Base-by-base conservation (phyloP, 768 basidiomycete species). In the Tricholoma saponaceum region DNA sequence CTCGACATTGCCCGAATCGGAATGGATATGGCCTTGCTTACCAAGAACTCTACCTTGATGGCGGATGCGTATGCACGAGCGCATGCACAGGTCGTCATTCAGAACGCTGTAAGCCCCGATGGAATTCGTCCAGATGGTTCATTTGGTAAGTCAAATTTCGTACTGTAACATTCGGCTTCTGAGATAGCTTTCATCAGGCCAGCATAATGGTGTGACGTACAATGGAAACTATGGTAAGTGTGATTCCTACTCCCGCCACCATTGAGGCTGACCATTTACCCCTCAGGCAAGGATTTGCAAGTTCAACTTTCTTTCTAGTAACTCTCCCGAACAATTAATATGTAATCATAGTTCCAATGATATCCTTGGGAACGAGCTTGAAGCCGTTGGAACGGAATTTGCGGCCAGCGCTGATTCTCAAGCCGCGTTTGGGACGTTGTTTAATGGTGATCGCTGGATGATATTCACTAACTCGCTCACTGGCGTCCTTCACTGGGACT, bases 181-280 rank as follows among this genome's bases (percentile, higher is more conserved):
- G 16, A 74, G 70, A 32, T 14, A 28, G 35, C 32, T 30, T 8
- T 30, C 14, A 10, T 53, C 37, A 78, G 77, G 75, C 14, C 79
- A 89, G 68, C 88, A 89, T 67, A 70, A 66, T 37, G 87, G 87
- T 13, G 74, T 87, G 22, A 66, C 86, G 4, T 89, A 88, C 64
- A 87, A 85, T 57, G 88, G 87, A 28, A 89, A 89, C 63, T 89
- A 90, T 62, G 88, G 79, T 76, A 26, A 58, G 74, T 66, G 5
- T 10, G 14, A 37, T 13, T 7, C 25, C 25, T 16, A 14, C 8
- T 10, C 3, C 6, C 5, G 49, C 13, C 5, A 30, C 22, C 8
- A 44, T 1, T 2, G 30, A 69, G 64, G 26, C 50, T 62, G 30
- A 54, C 4, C 50, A 5, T 3, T 9, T 23, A 47, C 46, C 30